Conservation (phyloP, 148 eudicot genomes). For the Diospyros kaki region DNA sequence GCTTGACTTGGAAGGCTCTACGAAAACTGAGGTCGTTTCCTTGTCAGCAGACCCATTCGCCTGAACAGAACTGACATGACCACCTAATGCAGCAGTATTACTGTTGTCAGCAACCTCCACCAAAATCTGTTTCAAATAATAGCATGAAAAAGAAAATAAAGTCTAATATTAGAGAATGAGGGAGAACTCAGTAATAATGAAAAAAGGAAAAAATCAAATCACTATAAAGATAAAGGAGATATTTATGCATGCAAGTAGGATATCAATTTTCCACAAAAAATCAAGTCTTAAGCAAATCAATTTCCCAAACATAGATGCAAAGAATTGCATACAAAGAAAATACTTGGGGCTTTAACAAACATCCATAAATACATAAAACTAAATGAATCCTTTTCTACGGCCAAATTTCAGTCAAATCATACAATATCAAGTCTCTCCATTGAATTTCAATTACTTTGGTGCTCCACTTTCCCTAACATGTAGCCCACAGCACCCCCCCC, state of each 20-base stretch:
- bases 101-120: constrained; percentile 59
- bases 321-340: no score
- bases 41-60: constrained; percentile 56
- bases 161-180: constrained; percentile 6
- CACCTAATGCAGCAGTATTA: constrained; percentile 31
- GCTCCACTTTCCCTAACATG: no score
- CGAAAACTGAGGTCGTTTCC: constrained; percentile 38
- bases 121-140: constrained; percentile 57
- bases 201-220: background rate
- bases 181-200: background rate
- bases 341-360: no score
- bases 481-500: no score
- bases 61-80: constrained; percentile 24
- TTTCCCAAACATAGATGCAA: background rate
- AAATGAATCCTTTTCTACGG: no score
- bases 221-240: background rate
- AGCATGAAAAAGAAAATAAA: constrained; percentile 9
- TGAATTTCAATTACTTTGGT: no score
- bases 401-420: no score
- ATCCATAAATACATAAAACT: no score
- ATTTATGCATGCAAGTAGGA: background rate
- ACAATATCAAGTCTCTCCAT: no score
- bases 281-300: constrained; percentile 3
- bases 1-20: constrained; percentile 69
- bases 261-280: background rate